These are phyloP conservation scores for Aspergillus tamarii DNA, from an alignment of 2,329 filamentous ascomycete genomes.

Conservation along the genomic window DNA sequence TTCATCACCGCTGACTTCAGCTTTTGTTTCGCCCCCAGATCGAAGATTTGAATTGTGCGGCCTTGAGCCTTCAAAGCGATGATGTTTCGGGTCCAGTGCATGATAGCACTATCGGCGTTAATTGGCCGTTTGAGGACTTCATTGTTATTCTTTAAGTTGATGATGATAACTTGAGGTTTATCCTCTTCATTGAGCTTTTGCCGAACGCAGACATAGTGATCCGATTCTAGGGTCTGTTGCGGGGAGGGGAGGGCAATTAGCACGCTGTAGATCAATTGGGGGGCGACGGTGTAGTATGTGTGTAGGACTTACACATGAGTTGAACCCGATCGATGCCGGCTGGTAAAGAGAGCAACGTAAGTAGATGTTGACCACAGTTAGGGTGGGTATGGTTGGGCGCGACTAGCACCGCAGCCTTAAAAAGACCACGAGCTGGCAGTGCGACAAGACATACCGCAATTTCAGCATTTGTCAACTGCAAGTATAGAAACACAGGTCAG, in stretches of 20 bases:
- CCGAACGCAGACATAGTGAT: conserved; percentile 93
- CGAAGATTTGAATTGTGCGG: conserved; percentile 95
- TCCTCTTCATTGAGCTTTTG: conserved; percentile 86
- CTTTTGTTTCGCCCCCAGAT: conserved; percentile 89
- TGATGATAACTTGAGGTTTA: conserved; percentile 91
- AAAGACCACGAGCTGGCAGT: conserved; percentile 11
- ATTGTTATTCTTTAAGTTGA: conserved; percentile 97
- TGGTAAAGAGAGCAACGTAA: conserved; percentile 44
- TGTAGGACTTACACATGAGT: conserved; percentile 71
- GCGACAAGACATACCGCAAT: conserved; percentile 54
- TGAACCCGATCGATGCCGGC: conserved; percentile 78
- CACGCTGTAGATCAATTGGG: neutral
- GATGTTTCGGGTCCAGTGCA: conserved; percentile 96
- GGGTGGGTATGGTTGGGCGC: conserved; percentile 1
- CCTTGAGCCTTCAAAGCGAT: conserved; percentile 95
- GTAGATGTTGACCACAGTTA: conserved; percentile 18
- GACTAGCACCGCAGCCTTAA: conserved; percentile 15
- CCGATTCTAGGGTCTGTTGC: conserved; percentile 90
- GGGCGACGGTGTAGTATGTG: neutral
- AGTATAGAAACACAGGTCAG: conserved; percentile 38
- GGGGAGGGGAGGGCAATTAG: conserved; percentile 26
- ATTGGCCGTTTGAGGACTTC: conserved; percentile 93
- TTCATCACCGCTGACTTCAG: conserved; percentile 96
- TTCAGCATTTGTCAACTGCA: conserved; percentile 56
- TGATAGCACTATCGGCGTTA: conserved; percentile 99